Evolutionary conservation across 257 asterid species (phyloP).

Genomic region (Solanum dulcamara): DNA sequence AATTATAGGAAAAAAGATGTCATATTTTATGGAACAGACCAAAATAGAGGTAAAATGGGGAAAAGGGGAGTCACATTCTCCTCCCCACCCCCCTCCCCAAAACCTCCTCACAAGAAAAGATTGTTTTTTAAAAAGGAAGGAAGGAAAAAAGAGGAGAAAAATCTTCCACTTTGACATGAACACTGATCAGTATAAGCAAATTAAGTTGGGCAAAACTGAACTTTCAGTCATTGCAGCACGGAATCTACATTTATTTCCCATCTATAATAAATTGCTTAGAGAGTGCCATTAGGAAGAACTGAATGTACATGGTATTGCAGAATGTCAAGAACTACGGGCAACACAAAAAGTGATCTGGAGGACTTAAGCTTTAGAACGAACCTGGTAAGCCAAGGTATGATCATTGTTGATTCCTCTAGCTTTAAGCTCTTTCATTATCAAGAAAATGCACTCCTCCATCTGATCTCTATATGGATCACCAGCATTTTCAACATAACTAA

Average conservation of each 20-base stretch:
- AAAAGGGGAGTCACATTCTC: neutral
- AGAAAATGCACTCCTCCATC: slow-evolving; percentile 87
- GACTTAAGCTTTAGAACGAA: slow-evolving; percentile 5
- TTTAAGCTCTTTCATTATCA: slow-evolving; percentile 88
- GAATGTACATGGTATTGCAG: neutral
- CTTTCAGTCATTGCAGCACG: neutral
- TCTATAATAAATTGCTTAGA: neutral
- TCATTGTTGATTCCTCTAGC: slow-evolving; percentile 55
- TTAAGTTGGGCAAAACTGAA: neutral
- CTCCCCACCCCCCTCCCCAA: neutral
- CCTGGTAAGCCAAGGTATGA: slow-evolving; percentile 95
- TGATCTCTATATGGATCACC: slow-evolving; percentile 92
- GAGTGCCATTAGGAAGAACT: neutral
- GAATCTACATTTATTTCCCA: neutral
- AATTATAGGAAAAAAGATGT: neutral
- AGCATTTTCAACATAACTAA: slow-evolving; percentile 82
- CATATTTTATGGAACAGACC: neutral
- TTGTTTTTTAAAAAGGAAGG: neutral
- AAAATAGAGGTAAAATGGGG: neutral
- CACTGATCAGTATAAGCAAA: neutral
- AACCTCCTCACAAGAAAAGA: neutral
- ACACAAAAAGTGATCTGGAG: neutral
- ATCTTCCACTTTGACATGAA: neutral
- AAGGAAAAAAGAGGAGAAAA: neutral
- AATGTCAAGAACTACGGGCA: neutral